Base-by-base conservation (phyloP, 2,329 filamentous ascomycete genomes). In the Tolypocladium tropicale region DNA sequence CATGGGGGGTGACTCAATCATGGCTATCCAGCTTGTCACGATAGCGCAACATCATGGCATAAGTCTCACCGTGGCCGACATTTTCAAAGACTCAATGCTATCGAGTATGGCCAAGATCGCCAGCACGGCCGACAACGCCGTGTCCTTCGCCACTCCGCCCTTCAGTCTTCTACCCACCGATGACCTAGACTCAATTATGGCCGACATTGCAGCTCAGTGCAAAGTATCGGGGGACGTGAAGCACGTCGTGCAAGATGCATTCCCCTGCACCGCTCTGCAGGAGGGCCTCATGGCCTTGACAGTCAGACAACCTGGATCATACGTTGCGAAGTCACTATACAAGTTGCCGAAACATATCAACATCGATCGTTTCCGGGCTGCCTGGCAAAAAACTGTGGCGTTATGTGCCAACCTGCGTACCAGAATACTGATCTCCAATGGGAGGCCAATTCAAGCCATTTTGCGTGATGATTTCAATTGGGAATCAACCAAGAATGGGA, bases 241-340 rank as follows among this genome's bases (percentile, higher is more conserved):
- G n/a, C n/a, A n/a, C n/a, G n/a, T n/a, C n/a, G n/a, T n/a, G n/a
- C n/a, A 68, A 30, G 70, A 75, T 54, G 59, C 69, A 2, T 74
- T 70, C 49, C 72, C 72, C 3, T 72, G 69, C 60, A 69, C 71
- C 7, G 61, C 67, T 6, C 61, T 74, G 1, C 73, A 75, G 54
- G 69, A 72, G 56, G 71, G 68, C 2, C 65, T 75, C 1, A 64
- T 75, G 48, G 67, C 70, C 0, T 59, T 73, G 2, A 64, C 71
- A 2, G 62, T 61, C 33, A 63, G 68, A 18, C 52, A 60, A 2
- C 56, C 55, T 1, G 71, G 69, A 2, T 68, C 67, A 0, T 76
- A 76, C 48, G 64, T 73, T 11, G 66, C 68, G 1, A 63, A 66
- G 36, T 60, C 64, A 51, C 61, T 62, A 21, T 59, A 65, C 36